These are phyloP conservation scores for Ceratocystis lukuohia DNA, from an alignment of 2,329 filamentous ascomycete genomes.

Conservation along the genomic window DNA sequence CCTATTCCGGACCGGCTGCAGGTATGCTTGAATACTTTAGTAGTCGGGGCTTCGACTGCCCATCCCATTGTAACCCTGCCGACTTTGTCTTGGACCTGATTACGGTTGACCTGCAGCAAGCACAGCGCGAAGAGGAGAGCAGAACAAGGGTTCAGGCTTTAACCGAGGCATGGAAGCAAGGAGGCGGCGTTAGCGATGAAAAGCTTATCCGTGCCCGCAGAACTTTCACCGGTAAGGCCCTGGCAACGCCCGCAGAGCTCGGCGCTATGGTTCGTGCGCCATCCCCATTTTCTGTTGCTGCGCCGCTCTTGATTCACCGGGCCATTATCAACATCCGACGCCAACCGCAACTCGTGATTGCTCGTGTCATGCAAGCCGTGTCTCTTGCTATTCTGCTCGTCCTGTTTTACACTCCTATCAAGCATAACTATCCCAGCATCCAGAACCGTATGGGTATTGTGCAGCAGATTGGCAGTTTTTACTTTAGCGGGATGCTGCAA, in stretches of 20 bases:
- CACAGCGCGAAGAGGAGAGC: slow-evolving; percentile 46
- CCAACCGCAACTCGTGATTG: slow-evolving; percentile 50
- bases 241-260: slow-evolving; percentile 58
- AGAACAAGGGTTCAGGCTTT: slow-evolving; percentile 48
- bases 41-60: slow-evolving; percentile 48
- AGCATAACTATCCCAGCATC: slow-evolving; percentile 54
- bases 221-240: slow-evolving; percentile 21
- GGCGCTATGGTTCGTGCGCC: slow-evolving; percentile 53
- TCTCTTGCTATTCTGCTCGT: slow-evolving; percentile 50
- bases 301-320: slow-evolving; percentile 54
- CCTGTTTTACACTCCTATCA: slow-evolving; percentile 58
- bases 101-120: slow-evolving; percentile 59
- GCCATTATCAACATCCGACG: slow-evolving; percentile 56
- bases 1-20: slow-evolving; percentile 50
- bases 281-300: slow-evolving; percentile 47
- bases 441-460: slow-evolving; percentile 64
- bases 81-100: slow-evolving; percentile 68
- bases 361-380: slow-evolving; percentile 53
- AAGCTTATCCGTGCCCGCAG: background rate
- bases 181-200: background rate
- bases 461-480: slow-evolving; percentile 57
- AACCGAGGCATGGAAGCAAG: slow-evolving; percentile 42
- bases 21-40: slow-evolving; percentile 55
- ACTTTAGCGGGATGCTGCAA: slow-evolving; percentile 67
- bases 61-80: slow-evolving; percentile 58